Conservation (phyloP, 192 early-diverging fungal species). For the Linnemannia exigua region DNA sequence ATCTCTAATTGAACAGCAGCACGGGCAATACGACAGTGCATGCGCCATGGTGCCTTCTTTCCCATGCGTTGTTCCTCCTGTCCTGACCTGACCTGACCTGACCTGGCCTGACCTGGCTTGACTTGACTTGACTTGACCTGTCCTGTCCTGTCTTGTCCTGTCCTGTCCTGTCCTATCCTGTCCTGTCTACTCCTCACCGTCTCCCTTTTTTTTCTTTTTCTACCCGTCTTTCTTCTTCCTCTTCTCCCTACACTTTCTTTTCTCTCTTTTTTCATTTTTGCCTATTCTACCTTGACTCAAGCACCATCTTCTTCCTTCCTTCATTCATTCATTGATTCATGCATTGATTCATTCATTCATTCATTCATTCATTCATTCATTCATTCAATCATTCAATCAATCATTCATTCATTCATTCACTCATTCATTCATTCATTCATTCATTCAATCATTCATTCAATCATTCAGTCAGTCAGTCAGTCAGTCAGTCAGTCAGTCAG, state of each 20-base stretch:
- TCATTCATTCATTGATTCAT: not conserved
- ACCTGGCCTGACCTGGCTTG: no score
- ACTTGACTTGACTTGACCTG: no score
- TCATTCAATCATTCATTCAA: not conserved
- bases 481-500: no score
- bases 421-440: not conserved
- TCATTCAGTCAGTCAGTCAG: not conserved
- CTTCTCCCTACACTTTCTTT: not conserved
- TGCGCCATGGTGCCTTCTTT: no score
- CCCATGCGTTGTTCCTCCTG: no score
- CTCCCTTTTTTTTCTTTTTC: not conserved
- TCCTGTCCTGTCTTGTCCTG: not conserved
- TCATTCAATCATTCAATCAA: not conserved
- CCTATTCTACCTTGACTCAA: not conserved
- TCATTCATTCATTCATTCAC: no score
- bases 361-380: not conserved
- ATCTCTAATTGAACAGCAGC: no score
- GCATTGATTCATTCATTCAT: not conserved
- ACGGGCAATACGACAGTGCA: no score
- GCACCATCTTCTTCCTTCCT: not conserved
- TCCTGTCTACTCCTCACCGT: not conserved
- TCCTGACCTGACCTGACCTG: no score
- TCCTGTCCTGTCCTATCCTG: not conserved
- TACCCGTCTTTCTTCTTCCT: not conserved
- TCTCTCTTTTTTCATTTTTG: not conserved